Evolutionary conservation across 192 early-diverging fungal genomes (phyloP).

Genomic region (Entomortierella parvispora): DNA sequence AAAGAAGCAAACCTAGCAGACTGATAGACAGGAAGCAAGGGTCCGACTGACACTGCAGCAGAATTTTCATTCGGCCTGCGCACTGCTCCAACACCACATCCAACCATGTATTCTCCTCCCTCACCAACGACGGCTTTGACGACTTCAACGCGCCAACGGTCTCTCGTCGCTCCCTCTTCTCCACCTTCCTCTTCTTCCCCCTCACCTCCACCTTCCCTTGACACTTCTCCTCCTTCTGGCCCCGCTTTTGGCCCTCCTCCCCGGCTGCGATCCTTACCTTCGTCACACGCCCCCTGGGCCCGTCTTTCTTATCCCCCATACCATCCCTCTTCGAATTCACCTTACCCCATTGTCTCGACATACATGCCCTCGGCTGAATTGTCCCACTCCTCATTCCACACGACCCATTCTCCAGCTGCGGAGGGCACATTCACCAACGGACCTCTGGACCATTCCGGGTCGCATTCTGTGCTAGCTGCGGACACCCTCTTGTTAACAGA

Average conservation of each 20-base stretch:
- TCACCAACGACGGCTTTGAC: too few species aligned
- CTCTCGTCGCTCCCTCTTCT: neutral
- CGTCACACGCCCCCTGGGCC: constrained; percentile 4
- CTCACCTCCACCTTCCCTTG: neutral
- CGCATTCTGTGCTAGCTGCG: neutral
- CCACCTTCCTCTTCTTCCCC: neutral
- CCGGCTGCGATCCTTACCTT: neutral
- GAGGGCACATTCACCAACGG: neutral
- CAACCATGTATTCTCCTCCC: too few species aligned
- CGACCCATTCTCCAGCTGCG: neutral
- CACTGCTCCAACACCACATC: neutral
- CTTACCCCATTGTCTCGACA: constrained; percentile 28
- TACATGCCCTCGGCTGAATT: neutral
- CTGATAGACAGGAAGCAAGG: too few species aligned
- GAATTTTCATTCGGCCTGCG: neutral
- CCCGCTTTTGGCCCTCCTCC: too few species aligned
- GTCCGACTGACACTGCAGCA: too few species aligned
- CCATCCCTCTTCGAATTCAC: constrained; percentile 11
- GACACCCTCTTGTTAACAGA: neutral
- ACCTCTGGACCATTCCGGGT: neutral
- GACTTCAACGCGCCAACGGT: neutral
- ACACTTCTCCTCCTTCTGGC: neutral
- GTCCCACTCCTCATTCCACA: neutral
- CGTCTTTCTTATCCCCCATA: constrained; percentile 4
- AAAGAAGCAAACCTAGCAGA: too few species aligned